Base-by-base conservation (phyloP, 2,329 filamentous ascomycete genomes). In the Epichloe typhina region DNA sequence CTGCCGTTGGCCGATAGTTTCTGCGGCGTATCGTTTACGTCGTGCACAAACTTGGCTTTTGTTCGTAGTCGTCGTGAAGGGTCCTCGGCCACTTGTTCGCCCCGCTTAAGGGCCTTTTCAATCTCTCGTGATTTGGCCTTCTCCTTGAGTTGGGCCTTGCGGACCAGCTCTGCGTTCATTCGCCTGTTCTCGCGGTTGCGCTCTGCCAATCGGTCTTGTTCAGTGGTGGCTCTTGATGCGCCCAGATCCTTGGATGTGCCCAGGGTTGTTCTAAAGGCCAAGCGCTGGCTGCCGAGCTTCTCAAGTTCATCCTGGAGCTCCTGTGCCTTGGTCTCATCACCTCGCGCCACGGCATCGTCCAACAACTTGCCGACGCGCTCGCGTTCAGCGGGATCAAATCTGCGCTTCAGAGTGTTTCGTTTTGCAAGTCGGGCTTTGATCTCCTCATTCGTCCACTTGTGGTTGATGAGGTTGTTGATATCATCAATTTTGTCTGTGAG, bases 111-210 rank as follows among this genome's bases (percentile, higher is more conserved):
- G 41, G 78, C 80, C 52, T 74, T 75, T 56, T 81, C 80, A 43
- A 74, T 75, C 64, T 77, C 77, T 56, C 78, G 79, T 59, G 72
- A 72, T 56, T 75, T 76, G 47, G 78, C 77, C 58, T 83, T 79
- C 69, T 98, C 93, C 58, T 84, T 84, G 51, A 95, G 74, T 63
- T 96, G 86, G 0, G 90, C 91, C 65, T 87, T 86, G 53, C 91
- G 87, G n/a, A 97, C 86, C 46, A 86, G 83, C 63, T 95, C 87
- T n/a, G 80, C 78, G 62, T 96, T 96, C 58, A 83, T 77, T 52
- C 83, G 82, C 54, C 91, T 83, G 67, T 95, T 96, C 62, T 86
- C 81, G 31, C 80, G 75, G 67, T 98, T 98, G 57, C 95, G 75
- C 61, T 85, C 79, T 0, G 87, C 86, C 23, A 97, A 76, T 31